These are phyloP conservation scores for Sanghuangporus weigelae DNA, from an alignment of 1,284 basidiomycete genomes.

Conservation along the genomic window DNA sequence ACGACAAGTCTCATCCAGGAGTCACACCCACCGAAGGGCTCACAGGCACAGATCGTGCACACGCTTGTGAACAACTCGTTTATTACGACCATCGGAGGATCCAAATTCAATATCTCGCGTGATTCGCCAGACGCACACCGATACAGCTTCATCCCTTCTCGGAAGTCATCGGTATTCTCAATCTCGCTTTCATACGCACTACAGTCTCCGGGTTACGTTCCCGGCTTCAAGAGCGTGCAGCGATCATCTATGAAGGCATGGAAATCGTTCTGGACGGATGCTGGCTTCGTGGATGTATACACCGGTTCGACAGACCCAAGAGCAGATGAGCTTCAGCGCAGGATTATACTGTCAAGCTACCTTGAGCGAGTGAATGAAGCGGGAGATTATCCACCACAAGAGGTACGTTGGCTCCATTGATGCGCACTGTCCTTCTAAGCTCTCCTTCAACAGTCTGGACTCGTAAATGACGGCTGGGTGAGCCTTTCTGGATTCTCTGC, in stretches of 20 bases:
- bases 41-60: slow-evolving; percentile 38
- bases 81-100: slow-evolving; percentile 39
- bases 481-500: slow-evolving; percentile 21
- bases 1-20: slow-evolving; percentile 34
- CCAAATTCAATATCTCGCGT: slow-evolving; percentile 35
- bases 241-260: slow-evolving; percentile 36
- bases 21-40: slow-evolving; percentile 18
- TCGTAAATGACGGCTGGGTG: slow-evolving; percentile 57
- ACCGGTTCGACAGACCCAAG: slow-evolving; percentile 44
- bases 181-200: slow-evolving; percentile 32
- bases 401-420: slow-evolving; percentile 34
- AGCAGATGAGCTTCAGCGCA: slow-evolving; percentile 52
- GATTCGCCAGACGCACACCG: slow-evolving; percentile 38
- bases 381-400: slow-evolving; percentile 52
- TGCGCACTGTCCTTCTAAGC: not conserved
- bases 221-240: slow-evolving; percentile 25
- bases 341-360: slow-evolving; percentile 52
- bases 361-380: slow-evolving; percentile 56
- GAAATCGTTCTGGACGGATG: slow-evolving; percentile 43
- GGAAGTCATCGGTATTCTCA: slow-evolving; percentile 27
- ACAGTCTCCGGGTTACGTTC: slow-evolving; percentile 19
- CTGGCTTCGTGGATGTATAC: slow-evolving; percentile 49
- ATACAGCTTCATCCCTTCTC: slow-evolving; percentile 34
- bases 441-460: slow-evolving; percentile 39
- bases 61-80: slow-evolving; percentile 38